Base-by-base conservation (phyloP, 2,329 filamentous ascomycete genomes). In the Pyrenochaeta sp. region DNA sequence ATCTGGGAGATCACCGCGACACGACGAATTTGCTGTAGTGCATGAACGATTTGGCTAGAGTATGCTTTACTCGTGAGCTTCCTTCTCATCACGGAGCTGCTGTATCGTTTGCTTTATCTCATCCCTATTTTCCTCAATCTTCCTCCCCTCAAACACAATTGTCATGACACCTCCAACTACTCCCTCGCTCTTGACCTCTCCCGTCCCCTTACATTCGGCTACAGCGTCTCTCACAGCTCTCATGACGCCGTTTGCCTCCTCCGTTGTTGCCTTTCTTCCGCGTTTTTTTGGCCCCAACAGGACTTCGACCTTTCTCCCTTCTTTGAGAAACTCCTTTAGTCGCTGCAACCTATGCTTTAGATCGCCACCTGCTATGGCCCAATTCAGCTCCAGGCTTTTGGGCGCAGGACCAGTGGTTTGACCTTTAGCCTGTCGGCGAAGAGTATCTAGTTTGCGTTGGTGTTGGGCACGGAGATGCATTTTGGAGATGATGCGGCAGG, bases 361-460 rank as follows among this genome's bases (percentile, higher is more conserved):
- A 78, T 97, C 93, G 70, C 94, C 85, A 11, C 76, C 70, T 56
- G 87, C 87, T 67, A 96, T 96, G 30, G 89, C 87, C 93, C 93
- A 98, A 74, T 92, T 94, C 65, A 98, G 66, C 77, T 97, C 93
- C n/a, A 97, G 75, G 70, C 89, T 88, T 78, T 97, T 97, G 14
- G 75, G 71, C 60, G 80, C 35, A 11, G 59, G 59, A 3, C 56
- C 64, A 4, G 60, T 47, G 10, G 58, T 49, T 31, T 58, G 49
- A 2, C 66, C 64, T 32, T 63, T 81, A 31, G 78, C 67, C 17
- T 69, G 63, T 53, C 78, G 77, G 40, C 79, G 78, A 47, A 72
- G 77, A 60, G 71, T 55, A 2, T 74, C 79, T 64, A 77, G 75
- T 57, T 78, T 78, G 60, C 76, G 79, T 56, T 80, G 75, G 56